These are phyloP conservation scores for Schizothecium vesticola DNA, from an alignment of 495 filamentous ascomycete species.

Conservation along the genomic window DNA sequence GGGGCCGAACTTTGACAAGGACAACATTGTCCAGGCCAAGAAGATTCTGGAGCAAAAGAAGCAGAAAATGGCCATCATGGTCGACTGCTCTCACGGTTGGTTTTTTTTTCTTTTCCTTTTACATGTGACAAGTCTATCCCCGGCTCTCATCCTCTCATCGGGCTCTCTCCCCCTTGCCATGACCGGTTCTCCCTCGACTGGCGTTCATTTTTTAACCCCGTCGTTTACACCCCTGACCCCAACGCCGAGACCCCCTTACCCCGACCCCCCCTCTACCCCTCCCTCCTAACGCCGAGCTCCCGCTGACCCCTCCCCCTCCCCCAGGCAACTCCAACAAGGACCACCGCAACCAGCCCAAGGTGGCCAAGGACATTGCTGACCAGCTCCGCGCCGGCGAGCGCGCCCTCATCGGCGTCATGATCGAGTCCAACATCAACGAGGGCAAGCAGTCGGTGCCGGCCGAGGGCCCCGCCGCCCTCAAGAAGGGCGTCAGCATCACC, in stretches of 20 bases:
- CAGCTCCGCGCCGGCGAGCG: slow-evolving; percentile 84
- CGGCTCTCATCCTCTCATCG: too few relatives aligned
- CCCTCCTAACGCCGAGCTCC: too few relatives aligned
- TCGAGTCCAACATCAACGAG: slow-evolving; percentile 96
- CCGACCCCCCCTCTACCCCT: too few relatives aligned
- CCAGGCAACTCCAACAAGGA: slow-evolving; percentile 69
- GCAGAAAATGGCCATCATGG: slow-evolving; percentile 87
- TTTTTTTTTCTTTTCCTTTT: background rate
- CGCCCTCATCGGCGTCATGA: slow-evolving; percentile 94
- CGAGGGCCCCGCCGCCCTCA: slow-evolving; percentile 71
- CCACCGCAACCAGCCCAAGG: slow-evolving; percentile 86
- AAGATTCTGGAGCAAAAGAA: slow-evolving; percentile 79
- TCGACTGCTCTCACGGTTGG: slow-evolving; percentile 91
- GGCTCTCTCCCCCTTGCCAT: too few relatives aligned
- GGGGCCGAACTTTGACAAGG: slow-evolving; percentile 92
- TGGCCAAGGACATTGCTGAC: slow-evolving; percentile 73
- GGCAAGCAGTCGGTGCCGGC: slow-evolving; percentile 89
- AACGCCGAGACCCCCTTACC: background rate
- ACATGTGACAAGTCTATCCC: too few relatives aligned
- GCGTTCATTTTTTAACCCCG: background rate
- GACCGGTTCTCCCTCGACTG: too few relatives aligned
- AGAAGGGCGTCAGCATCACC: slow-evolving; percentile 93
- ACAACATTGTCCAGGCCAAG: slow-evolving; percentile 70
- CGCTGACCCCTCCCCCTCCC: slow-evolving; percentile 12
- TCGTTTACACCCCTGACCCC: background rate